These are phyloP conservation scores for Ascoidea tarda DNA, from an alignment of 805 yeast species.

Conservation along the genomic window DNA sequence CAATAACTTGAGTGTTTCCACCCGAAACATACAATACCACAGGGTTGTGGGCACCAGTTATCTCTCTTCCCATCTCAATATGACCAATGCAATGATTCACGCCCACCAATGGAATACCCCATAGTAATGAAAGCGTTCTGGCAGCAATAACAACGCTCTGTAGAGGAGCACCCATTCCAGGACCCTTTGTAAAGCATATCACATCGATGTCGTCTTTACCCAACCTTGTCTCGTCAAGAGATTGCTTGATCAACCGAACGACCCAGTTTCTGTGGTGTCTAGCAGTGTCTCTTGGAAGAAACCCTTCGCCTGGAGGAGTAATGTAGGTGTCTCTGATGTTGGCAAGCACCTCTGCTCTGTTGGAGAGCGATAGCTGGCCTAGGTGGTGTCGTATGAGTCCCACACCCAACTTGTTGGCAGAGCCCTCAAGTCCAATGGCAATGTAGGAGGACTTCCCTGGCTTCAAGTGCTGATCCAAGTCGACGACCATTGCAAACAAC, in stretches of 20 bases:
- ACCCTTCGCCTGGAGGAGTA: constrained; percentile 98
- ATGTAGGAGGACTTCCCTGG: constrained; percentile 35
- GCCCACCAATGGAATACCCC: constrained; percentile 80
- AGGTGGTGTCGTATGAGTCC: constrained; percentile 66
- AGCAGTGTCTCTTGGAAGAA: constrained; percentile 92
- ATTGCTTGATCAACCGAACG: constrained; percentile 53
- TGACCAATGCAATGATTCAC: constrained; percentile 98
- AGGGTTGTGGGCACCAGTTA: constrained; percentile 95
- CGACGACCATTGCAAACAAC: neutral
- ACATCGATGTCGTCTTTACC: constrained; percentile 44
- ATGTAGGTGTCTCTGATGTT: constrained; percentile 90
- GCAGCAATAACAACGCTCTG: constrained; percentile 91
- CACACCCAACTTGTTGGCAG: constrained; percentile 92
- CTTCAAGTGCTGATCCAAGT: constrained; percentile 24
- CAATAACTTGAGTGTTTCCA: constrained; percentile 96
- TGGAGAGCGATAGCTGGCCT: constrained; percentile 40
- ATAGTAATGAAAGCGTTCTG: constrained; percentile 63
- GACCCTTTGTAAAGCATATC: constrained; percentile 93
- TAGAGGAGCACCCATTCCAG: constrained; percentile 99
- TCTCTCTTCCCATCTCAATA: constrained; percentile 98
- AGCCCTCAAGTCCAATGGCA: constrained; percentile 91
- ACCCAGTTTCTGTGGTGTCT: constrained; percentile 95
- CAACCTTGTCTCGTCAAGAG: constrained; percentile 50
- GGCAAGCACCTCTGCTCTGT: constrained; percentile 66
- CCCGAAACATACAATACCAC: constrained; percentile 96